phyloP scores from a whole-genome alignment of 768 basidiomycete genomes.

The Psilocybe cyanescens region DNA sequence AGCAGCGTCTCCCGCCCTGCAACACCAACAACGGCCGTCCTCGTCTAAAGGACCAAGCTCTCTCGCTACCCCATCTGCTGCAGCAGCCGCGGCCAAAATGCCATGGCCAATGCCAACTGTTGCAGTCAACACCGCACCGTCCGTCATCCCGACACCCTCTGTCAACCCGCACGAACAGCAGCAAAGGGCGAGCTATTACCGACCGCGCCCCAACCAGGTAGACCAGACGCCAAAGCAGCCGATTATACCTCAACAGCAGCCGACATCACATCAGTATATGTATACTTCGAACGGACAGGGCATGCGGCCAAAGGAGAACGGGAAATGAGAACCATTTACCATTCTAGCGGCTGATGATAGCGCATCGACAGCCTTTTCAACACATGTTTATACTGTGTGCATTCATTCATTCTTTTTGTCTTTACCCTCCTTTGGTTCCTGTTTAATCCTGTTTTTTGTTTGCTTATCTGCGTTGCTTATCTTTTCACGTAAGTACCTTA shows the following conservation, averaged over 20 bases:
- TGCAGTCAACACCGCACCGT: conserved; percentile 60
- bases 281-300: conserved; percentile 27
- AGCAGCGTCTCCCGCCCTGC: conserved; percentile 55
- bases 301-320: conserved; percentile 27
- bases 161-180: conserved; percentile 44
- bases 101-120: conserved; percentile 81
- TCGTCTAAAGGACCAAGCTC: conserved; percentile 30
- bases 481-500: neutral
- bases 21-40: conserved; percentile 45
- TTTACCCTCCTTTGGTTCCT: neutral
- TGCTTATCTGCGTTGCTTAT: neutral
- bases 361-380: conserved; percentile 10
- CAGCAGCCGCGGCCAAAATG: conserved; percentile 26
- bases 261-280: conserved; percentile 24
- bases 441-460: neutral
- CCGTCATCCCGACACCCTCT: conserved; percentile 48
- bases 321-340: conserved; percentile 20
- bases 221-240: conserved; percentile 17
- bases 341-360: conserved; percentile 6
- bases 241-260: conserved; percentile 15
- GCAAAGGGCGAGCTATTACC: conserved; percentile 56
- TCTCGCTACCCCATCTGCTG: conserved; percentile 23
- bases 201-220: conserved; percentile 32
- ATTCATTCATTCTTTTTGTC: neutral
- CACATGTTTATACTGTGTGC: neutral